These are phyloP conservation scores for Pichia sp. DNA, from an alignment of 1,139 yeast species.

Conservation along the genomic window DNA sequence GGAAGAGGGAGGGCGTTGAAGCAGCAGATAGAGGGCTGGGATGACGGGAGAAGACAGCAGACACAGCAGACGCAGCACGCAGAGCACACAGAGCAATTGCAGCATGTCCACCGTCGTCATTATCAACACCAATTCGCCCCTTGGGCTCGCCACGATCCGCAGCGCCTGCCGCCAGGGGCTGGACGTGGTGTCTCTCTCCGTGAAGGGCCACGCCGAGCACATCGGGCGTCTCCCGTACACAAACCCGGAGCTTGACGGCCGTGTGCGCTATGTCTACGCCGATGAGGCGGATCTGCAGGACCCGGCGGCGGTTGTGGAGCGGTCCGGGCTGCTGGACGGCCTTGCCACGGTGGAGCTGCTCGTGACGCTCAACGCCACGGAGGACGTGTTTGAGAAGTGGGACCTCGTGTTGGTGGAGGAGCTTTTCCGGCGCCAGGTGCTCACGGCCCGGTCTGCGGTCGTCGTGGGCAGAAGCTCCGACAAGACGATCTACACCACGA, in stretches of 20 bases:
- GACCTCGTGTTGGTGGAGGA: conserved; percentile 10
- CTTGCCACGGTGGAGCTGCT: conserved; percentile 5
- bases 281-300: not conserved
- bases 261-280: not conserved
- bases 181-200: conserved; percentile 1
- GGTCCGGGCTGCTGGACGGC: not conserved
- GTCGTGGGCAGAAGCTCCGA: conserved; percentile 8
- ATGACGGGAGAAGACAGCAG: not conserved
- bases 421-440: not conserved
- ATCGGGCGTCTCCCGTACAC: not conserved
- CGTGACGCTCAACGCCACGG: conserved; percentile 11
- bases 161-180: conserved; percentile 3
- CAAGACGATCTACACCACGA: conserved; percentile 3
- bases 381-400: conserved; percentile 8
- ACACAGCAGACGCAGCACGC: no score
- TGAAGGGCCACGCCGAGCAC: not conserved
- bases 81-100: no score
- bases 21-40: not conserved
- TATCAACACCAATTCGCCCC: conserved; percentile 9
- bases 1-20: not conserved
- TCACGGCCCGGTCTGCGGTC: conserved; percentile 6
- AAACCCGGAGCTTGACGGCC: conserved; percentile 14
- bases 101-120: conserved; percentile 7
- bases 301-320: not conserved
- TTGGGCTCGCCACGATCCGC: conserved; percentile 9